Base-by-base conservation (phyloP, 805 yeast genomes). In the Sugiyamaella smithiae region DNA sequence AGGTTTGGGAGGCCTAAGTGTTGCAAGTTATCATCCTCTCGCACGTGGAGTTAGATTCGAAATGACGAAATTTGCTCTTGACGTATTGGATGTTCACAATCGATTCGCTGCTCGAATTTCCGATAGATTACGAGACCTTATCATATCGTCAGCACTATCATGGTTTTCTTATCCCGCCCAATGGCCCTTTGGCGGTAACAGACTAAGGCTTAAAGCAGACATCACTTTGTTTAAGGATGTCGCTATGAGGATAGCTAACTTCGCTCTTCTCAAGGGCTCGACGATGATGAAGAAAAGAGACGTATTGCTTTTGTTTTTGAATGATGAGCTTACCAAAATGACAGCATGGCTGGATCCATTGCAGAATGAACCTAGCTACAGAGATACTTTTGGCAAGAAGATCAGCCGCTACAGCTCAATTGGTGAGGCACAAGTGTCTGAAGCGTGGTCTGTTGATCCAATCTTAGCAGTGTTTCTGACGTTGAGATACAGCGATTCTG, bases 141-240 rank as follows among this genome's bases (percentile, higher is more conserved):
- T 89, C 12, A 63, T 85, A 20, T 80, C 78, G 48, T 88, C 88
- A 14, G 77, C 84, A 0, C 72, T 93, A 37, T 74, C 84, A 1
- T 90, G 98, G 97, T 93, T 88, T 62, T 73, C 72, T 20, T 74
- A 70, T 40, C 72, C 78, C 17, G 72, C 80, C 1, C 70, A 75
- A 2, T 84, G 84, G 70, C 97, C 98, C 12, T 89, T 76, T 68
- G 98, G 99, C 2, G 84, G 88, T 8, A 88, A 91, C 61, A 73
- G 78, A 38, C 66, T 87, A 53, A 81, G 81, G 61, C 80, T 82
- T 44, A 82, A 81, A 54, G 78, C 88, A 1, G 96, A 90, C 58
- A 73, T 77, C 57, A 70, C 74, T 3, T 66, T 83, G 43, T 69
- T 91, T 55, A 69, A 74, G 24, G 81, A 77, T 20, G 73, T 85